These are phyloP conservation scores for Naumovozyma dairenensis DNA, from an alignment of 805 yeast species.

Conservation along the genomic window DNA sequence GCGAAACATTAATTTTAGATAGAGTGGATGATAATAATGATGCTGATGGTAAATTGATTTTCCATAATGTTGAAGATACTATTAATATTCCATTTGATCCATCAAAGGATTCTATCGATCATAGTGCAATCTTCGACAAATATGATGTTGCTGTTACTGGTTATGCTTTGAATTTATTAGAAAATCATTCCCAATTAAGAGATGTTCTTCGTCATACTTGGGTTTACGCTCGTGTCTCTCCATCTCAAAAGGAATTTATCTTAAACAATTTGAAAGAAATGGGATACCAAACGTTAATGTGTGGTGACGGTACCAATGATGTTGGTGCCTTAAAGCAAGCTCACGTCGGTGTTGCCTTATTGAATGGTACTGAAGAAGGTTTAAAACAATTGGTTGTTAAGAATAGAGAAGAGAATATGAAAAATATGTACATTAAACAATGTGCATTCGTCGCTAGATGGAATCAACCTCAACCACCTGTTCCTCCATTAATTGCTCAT, in stretches of 20 bases:
- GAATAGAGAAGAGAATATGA: slow-evolving; percentile 53
- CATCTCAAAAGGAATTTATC: slow-evolving; percentile 87
- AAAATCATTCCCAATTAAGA: slow-evolving; percentile 57
- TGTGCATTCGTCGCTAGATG: slow-evolving; percentile 67
- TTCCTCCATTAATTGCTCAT: slow-evolving; percentile 83
- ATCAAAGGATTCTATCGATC: slow-evolving; percentile 30
- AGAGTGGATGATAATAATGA: slow-evolving; percentile 62
- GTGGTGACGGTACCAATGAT: slow-evolving; percentile 99
- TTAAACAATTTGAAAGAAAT: slow-evolving; percentile 71
- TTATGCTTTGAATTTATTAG: slow-evolving; percentile 63
- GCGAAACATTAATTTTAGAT: slow-evolving; percentile 79
- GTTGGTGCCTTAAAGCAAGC: slow-evolving; percentile 99
- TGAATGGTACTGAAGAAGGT: slow-evolving; percentile 93
- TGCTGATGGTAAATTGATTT: slow-evolving; percentile 46
- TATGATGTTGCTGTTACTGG: slow-evolving; percentile 92
- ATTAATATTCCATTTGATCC: slow-evolving; percentile 58
- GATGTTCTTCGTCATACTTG: slow-evolving; percentile 80
- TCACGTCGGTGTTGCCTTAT: slow-evolving; percentile 93
- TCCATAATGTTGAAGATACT: slow-evolving; percentile 80
- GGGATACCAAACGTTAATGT: slow-evolving; percentile 93
- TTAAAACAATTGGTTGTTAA: slow-evolving; percentile 81
- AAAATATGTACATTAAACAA: slow-evolving; percentile 75
- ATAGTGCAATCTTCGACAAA: slow-evolving; percentile 43
- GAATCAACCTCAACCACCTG: slow-evolving; percentile 76
- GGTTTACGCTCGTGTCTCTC: slow-evolving; percentile 97